A percentile compares a stretch with the other conserved stretches of the same genome.
These are phyloP conservation scores for Castanopsis chinensis DNA, from an alignment of 306 rosid genomes.

Conservation along the genomic window DNA sequence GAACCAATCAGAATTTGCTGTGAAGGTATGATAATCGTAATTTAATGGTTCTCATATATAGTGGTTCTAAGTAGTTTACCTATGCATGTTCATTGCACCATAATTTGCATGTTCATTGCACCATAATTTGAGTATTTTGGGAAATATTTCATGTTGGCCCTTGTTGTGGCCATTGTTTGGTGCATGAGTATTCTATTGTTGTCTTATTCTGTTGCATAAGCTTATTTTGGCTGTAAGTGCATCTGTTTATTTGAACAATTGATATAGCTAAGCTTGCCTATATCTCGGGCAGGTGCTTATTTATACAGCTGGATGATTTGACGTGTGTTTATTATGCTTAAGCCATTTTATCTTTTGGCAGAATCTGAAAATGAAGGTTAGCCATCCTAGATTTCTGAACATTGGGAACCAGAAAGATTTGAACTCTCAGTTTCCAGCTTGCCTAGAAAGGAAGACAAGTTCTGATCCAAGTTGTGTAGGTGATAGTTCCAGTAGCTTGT, in stretches of 20 bases:
- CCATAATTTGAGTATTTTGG: background rate
- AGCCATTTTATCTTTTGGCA: constrained; percentile 37
- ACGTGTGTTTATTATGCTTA: constrained; percentile 23
- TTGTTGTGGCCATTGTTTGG: background rate
- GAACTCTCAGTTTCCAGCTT: constrained; percentile 63
- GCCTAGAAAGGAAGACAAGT: constrained; percentile 55
- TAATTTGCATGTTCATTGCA: background rate
- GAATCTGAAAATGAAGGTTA: constrained; percentile 94
- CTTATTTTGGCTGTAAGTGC: background rate
- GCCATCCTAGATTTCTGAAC: constrained; percentile 77
- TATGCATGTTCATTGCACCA: background rate
- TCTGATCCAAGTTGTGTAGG: constrained; percentile 31
- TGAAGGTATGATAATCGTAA: constrained; percentile 55
- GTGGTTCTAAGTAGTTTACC: background rate
- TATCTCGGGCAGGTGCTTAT: constrained; percentile 12
- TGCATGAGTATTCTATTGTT: constrained; percentile 2
- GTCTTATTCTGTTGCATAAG: constrained; percentile 12
- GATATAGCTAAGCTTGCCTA: constrained; percentile 13
- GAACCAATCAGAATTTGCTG: constrained; percentile 72
- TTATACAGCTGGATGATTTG: constrained; percentile 23
- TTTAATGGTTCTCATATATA: constrained; percentile 2
- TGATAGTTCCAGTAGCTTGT: constrained; percentile 33
- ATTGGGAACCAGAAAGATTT: constrained; percentile 62
- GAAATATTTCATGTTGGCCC: constrained; percentile 5
- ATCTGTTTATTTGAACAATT: constrained; percentile 4